Conservation (phyloP, 495 filamentous ascomycete species). For the Choiromyces venosus region DNA sequence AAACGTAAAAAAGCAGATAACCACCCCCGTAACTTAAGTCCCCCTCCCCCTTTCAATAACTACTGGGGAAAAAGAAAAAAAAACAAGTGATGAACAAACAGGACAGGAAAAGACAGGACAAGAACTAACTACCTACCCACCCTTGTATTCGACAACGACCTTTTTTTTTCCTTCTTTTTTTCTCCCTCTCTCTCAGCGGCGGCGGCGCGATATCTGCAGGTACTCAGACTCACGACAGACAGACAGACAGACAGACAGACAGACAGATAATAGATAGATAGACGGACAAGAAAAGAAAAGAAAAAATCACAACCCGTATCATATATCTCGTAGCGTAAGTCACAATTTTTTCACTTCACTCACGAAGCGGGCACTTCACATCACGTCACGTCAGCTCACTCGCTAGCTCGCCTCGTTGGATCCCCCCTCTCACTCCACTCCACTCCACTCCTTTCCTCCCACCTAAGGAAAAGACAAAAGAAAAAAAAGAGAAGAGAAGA, state of each 20-base stretch:
- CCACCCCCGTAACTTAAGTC: too few species aligned
- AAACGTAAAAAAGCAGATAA: too few species aligned
- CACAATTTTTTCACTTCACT: conserved; percentile 1
- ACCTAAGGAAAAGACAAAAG: neutral
- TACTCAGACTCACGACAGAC: neutral
- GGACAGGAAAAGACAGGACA: neutral
- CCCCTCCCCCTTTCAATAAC: too few species aligned
- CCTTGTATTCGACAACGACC: neutral
- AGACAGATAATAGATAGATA: too few species aligned
- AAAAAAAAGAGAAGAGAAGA: neutral
- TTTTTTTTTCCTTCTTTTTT: neutral
- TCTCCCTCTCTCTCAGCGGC: neutral
- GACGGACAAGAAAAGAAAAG: too few species aligned
- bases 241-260: too few species aligned
- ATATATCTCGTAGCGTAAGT: neutral
- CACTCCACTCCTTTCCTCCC: neutral
- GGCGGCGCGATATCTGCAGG: neutral
- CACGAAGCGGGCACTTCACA: conserved; percentile 1
- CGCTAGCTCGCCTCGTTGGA: neutral
- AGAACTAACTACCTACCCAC: neutral
- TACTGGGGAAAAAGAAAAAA: too few species aligned
- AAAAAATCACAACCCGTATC: too few species aligned
- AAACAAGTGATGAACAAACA: neutral
- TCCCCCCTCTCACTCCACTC: neutral
- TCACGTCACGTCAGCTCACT: conserved; percentile 4